Evolutionary conservation across 73 alveolate species (phyloP).

Genomic region (Paramecium caudatum): DNA sequence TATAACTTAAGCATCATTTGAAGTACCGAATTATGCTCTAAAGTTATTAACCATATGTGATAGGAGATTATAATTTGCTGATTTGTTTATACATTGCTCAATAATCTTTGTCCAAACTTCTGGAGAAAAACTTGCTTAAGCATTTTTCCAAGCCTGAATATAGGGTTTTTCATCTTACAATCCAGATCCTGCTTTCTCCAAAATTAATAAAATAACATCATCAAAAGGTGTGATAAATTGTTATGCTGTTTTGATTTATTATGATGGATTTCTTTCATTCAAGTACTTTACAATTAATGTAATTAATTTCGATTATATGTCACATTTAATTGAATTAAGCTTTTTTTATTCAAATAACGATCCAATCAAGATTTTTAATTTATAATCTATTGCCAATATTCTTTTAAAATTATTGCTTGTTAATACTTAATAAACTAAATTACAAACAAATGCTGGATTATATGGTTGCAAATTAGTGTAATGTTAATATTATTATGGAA

Average conservation of each 20-base stretch:
- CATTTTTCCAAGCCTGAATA: slow-evolving; percentile 18
- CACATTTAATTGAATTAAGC: background rate
- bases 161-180: slow-evolving; percentile 42
- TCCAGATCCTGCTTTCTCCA: slow-evolving; percentile 68
- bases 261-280: background rate
- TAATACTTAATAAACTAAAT: background rate
- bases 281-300: slow-evolving; percentile 28
- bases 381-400: slow-evolving; percentile 1
- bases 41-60: slow-evolving; percentile 34
- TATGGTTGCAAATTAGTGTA: slow-evolving; percentile 23
- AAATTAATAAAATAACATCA: background rate
- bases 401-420: background rate
- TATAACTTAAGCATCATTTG: background rate
- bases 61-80: background rate
- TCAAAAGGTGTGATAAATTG: slow-evolving; percentile 28
- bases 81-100: slow-evolving; percentile 23
- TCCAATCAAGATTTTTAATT: background rate
- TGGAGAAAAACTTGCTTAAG: background rate
- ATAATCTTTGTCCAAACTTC: slow-evolving; percentile 40
- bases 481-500: slow-evolving; percentile 28
- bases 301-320: slow-evolving; percentile 18
- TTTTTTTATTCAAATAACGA: slow-evolving; percentile 13
- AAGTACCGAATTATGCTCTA: background rate
- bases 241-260: background rate
- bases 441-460: slow-evolving; percentile 48